Conservation (phyloP, 768 basidiomycete genomes). For the Mycena venus region DNA sequence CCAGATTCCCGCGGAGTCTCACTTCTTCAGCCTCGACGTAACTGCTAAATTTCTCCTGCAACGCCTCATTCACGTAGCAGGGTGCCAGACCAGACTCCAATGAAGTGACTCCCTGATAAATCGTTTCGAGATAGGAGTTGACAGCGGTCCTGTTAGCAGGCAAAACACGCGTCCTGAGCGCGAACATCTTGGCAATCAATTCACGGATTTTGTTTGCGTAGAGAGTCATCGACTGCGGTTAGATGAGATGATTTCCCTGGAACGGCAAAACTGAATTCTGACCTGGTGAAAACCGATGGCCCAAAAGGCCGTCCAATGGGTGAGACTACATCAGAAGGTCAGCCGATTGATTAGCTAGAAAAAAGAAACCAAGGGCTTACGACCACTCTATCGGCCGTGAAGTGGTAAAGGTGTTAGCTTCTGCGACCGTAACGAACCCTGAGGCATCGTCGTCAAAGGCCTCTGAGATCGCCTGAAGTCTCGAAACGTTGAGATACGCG, state of each 20-base stretch:
- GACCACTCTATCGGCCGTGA: slow-evolving; percentile 46
- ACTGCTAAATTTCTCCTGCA: slow-evolving; percentile 39
- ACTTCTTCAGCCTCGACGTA: slow-evolving; percentile 42
- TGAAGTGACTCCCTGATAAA: slow-evolving; percentile 26
- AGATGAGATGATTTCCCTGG: no score
- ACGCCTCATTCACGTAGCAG: slow-evolving; percentile 34
- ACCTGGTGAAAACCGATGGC: slow-evolving; percentile 43
- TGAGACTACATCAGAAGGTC: slow-evolving; percentile 31
- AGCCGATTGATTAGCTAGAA: no score
- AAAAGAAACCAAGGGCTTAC: slow-evolving; percentile 28
- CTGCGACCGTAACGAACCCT: slow-evolving; percentile 48
- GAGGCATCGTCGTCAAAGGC: slow-evolving; percentile 54
- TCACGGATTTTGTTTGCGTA: slow-evolving; percentile 34
- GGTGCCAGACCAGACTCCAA: slow-evolving; percentile 33
- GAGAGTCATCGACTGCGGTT: slow-evolving; percentile 16
- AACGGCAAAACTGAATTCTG: no score
- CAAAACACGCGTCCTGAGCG: slow-evolving; percentile 32
- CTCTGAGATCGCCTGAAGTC: slow-evolving; percentile 46
- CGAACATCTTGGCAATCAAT: slow-evolving; percentile 38
- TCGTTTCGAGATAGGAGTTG: slow-evolving; percentile 40
- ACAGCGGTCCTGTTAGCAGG: slow-evolving; percentile 41
- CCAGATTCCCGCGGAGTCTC: slow-evolving; percentile 40
- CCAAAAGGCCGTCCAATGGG: slow-evolving; percentile 50
- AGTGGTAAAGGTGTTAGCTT: slow-evolving; percentile 47
- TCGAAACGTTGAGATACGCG: slow-evolving; percentile 41